A percentile compares a stretch with the other conserved stretches of the same genome.
Evolutionary conservation across 139 green algal genomes (phyloP).

Genomic region (Picochlorum sp.): DNA sequence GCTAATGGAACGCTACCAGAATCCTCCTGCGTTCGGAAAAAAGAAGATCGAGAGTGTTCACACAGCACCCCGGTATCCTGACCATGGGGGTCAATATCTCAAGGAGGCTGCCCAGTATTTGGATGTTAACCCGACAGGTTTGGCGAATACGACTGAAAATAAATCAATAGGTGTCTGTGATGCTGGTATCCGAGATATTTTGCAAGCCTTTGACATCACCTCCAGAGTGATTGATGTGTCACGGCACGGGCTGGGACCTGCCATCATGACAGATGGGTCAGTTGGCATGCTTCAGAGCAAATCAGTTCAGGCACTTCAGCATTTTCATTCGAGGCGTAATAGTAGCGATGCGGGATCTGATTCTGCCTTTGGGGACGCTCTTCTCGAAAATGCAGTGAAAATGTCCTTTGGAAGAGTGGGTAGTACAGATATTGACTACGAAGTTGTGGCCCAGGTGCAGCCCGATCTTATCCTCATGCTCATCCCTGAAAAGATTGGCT

Average conservation of each 20-base stretch:
- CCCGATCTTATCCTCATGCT: not conserved
- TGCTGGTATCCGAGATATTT: not conserved
- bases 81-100: too few species aligned
- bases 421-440: not conserved
- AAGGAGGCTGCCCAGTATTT: too few species aligned
- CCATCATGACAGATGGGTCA: not conserved
- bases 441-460: slow-evolving; percentile 3
- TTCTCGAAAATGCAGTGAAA: not conserved
- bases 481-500: not conserved
- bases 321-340: not conserved
- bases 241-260: not conserved
- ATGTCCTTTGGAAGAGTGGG: not conserved
- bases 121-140: too few species aligned
- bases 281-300: not conserved
- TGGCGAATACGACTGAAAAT: too few species aligned
- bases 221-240: slow-evolving; percentile 1
- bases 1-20: too few species aligned
- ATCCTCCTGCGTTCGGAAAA: too few species aligned
- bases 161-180: not conserved
- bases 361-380: not conserved
- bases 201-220: not conserved
- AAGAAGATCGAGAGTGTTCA: too few species aligned
- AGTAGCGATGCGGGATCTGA: slow-evolving; percentile 1
- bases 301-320: not conserved
- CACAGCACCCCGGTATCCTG: too few species aligned